Percentiles rank a stretch among this genome's conserved stretches.
Evolutionary conservation across 1,139 yeast species (phyloP).

Genomic region (Sugiyamaella novakii): DNA sequence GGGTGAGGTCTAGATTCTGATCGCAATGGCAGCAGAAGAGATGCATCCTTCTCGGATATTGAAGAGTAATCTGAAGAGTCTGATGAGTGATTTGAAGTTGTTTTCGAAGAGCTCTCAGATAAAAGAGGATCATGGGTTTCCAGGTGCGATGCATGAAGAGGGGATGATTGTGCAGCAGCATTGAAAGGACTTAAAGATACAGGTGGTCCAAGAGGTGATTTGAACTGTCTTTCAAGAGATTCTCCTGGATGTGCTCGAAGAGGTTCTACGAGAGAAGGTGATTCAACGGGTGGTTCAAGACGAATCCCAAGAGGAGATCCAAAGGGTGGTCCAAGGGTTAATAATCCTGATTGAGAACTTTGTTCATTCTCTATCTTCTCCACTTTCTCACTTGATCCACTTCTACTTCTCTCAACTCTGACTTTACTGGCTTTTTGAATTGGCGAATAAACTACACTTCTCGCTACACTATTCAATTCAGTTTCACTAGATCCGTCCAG

Average conservation of each 20-base stretch:
- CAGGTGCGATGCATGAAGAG: too few relatives aligned
- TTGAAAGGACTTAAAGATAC: too few relatives aligned
- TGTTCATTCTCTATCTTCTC: background rate
- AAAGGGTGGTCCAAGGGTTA: background rate
- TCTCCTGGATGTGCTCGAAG: too few relatives aligned
- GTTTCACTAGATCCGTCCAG: constrained; percentile 1
- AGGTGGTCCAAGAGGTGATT: too few relatives aligned
- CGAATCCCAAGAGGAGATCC: too few relatives aligned
- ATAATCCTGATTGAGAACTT: background rate
- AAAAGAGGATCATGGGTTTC: background rate
- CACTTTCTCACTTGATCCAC: background rate
- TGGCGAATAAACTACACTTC: constrained; percentile 10
- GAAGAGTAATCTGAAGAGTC: background rate
- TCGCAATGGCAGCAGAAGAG: background rate
- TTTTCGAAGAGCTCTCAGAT: background rate
- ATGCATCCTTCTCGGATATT: background rate
- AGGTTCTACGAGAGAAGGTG: too few relatives aligned
- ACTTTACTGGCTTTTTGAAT: constrained; percentile 12
- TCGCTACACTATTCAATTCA: background rate
- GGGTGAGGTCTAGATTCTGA: background rate
- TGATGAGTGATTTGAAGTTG: background rate
- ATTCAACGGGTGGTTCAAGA: too few relatives aligned
- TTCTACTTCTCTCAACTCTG: constrained; percentile 7
- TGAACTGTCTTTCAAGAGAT: too few relatives aligned
- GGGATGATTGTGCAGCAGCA: too few relatives aligned